Evolutionary conservation across 202 grass and related monocot genomes (phyloP), one percentile per base, ranked within the genome.

Genomic region (Schoenoplectus tabernaemontani): DNA sequence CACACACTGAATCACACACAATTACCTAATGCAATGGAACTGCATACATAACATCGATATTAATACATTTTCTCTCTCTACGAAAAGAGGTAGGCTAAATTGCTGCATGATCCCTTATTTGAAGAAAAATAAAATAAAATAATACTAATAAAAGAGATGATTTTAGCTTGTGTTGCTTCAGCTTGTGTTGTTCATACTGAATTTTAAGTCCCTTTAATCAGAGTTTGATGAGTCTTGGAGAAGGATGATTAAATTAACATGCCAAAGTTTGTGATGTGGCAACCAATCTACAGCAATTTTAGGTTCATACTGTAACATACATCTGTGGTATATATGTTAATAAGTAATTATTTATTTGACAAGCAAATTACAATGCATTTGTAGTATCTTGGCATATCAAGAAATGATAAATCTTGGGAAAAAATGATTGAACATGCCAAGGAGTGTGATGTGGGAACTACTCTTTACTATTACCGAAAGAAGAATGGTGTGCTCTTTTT

Each of bases 361-460:
- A 34, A 16, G 11, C 3, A 62, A 33, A 62, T 11, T 62, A 4
- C 34, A 12, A 62, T 11, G 34, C 4, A 77, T 51, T 57, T 77
- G 50, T 59, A 78, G 74, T 10, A 41, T 59, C 51, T 78, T 20
- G 51, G 74, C 33, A 78, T 78, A 7, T 78, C 74, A 4, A 10
- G 59, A 12, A 0, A 6, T 33, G 32, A 78, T 22, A 5, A 58
- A 7, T 57, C 44, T 41, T 78, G 74, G 74, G 59, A 41, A 78
- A 38, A 51, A 59, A 78, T 78, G 74, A 22, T 78, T 59, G 4
- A 15, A 57, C 74, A 78, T 59, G 74, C 74, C 33, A 38, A 78
- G 59, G 20, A 78, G 50, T 59, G 51, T 37, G 2, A 78, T 57
- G 74, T 59, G 16, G 74, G 53, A 38, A 9, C 74, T 1, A 1